These are phyloP conservation scores for Pichia sp. DNA, from an alignment of 1,139 yeast species.

Conservation along the genomic window DNA sequence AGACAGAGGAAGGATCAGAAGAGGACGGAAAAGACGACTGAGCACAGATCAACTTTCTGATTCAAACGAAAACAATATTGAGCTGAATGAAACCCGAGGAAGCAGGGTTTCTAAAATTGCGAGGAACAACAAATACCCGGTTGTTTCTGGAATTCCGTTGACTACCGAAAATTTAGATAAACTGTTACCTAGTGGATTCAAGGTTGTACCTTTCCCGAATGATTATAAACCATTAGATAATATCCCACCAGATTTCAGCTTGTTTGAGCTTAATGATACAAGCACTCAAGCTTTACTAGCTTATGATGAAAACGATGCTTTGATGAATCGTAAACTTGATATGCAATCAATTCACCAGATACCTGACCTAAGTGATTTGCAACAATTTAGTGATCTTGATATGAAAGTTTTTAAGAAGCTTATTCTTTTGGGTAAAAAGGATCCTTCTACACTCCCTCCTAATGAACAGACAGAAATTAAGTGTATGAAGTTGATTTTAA, in stretches of 20 bases:
- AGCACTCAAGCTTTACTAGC: constrained; percentile 33
- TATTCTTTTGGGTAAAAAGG: constrained; percentile 33
- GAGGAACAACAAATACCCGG: constrained; percentile 33
- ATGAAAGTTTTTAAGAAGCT: constrained; percentile 63
- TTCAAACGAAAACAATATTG: too few relatives aligned
- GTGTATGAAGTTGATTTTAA: constrained; percentile 57
- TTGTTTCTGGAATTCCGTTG: constrained; percentile 39
- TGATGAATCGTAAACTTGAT: constrained; percentile 21
- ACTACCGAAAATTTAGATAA: constrained; percentile 44
- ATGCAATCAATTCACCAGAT: constrained; percentile 45
- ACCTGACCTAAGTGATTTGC: constrained; percentile 58
- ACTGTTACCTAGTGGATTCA: constrained; percentile 51
- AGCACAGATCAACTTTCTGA: constrained; percentile 32
- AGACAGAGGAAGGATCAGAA: constrained; percentile 4
- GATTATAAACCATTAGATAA: constrained; percentile 35
- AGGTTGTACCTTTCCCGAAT: constrained; percentile 40
- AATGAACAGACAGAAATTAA: constrained; percentile 55
- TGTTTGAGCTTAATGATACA: constrained; percentile 20
- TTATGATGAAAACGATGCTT: constrained; percentile 21
- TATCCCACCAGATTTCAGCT: constrained; percentile 32
- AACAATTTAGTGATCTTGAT: constrained; percentile 67
- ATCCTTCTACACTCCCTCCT: constrained; percentile 32
- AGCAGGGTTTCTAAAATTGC: not conserved
- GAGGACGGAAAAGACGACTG: constrained; percentile 20
- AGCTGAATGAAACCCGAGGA: not conserved